Base-by-base conservation (phyloP, 2,329 filamentous ascomycete species). In the Aureobasidium vineae region DNA sequence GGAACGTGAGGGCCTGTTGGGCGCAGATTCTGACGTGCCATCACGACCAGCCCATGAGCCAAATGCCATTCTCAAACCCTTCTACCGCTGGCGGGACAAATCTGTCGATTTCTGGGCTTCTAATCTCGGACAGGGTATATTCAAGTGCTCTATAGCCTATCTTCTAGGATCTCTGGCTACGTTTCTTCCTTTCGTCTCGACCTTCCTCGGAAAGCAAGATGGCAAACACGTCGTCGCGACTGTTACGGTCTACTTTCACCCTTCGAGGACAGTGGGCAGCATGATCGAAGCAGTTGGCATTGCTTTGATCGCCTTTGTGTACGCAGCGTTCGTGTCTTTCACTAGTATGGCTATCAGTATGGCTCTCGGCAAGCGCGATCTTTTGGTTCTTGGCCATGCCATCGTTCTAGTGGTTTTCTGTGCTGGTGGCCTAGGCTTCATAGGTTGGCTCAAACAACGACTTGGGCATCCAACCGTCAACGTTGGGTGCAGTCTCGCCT, bases 161-260 rank as follows among this genome's bases (percentile, higher is more conserved):
- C 80, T 96, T 4, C 78, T 97, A 40, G 94, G 91, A 21, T 96
- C 91, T 71, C 81, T 96, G 77, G 92, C 89, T 41, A 97, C 93
- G 0, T 95, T 97, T 72, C 88, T 91, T 69, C 85, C 88, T 2
- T 84, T 85, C 2, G 82, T 97, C 66, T 88, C 92, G 19, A 80
- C 83, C 8, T 85, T 92, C 66, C 81, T 97, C 19, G 94, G 94
- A 13, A 84, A 88, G 69, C 90, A 92, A 74, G 93, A 97, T 78
- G 92, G 92, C 60, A 97, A 97, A 75, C 94, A 97, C 77, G 88
- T 97, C 74, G 92, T 97, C 61, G 92, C 92, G 38, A 97, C 94
- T 2, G 87, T 97, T 67, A 96, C 92, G 0, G 93, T 97, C 13
- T 98, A 97, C 74, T 98, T 97, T 73, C 92, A 97, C 76, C 92